Conservation (phyloP, 108 stramenopile species). For the Fistulifera solaris region DNA sequence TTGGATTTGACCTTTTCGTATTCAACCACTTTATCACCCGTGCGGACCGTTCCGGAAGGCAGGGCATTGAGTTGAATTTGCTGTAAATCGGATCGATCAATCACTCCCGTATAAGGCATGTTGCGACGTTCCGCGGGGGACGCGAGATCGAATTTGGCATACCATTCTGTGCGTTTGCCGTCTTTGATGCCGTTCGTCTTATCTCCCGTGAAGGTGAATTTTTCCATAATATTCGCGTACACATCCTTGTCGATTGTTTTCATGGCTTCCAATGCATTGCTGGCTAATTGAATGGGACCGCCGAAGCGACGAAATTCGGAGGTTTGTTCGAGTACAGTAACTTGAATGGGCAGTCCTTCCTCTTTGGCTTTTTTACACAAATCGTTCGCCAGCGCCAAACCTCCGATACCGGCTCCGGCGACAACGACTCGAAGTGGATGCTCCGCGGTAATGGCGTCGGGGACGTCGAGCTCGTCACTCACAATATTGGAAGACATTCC, state of each 20-base stretch:
- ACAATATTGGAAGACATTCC: too few relatives aligned
- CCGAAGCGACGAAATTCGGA: constrained; percentile 61
- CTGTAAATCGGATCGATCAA: constrained; percentile 70
- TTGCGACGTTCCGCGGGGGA: constrained; percentile 37
- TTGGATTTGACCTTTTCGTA: constrained; percentile 19
- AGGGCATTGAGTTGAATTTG: constrained; percentile 48
- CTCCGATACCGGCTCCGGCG: constrained; percentile 65
- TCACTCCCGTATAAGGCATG: constrained; percentile 72
- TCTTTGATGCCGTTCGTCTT: constrained; percentile 57
- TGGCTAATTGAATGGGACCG: constrained; percentile 70
- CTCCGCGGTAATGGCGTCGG: constrained; percentile 21
- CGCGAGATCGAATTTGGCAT: constrained; percentile 63
- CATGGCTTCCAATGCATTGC: constrained; percentile 55
- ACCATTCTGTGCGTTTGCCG: constrained; percentile 70
- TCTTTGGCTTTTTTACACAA: constrained; percentile 33
- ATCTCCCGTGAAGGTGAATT: constrained; percentile 63
- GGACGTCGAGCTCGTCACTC: not conserved
- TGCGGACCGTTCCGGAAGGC: constrained; percentile 28
- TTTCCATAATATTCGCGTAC: constrained; percentile 38
- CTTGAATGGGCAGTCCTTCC: constrained; percentile 22
- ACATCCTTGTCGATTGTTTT: constrained; percentile 38
- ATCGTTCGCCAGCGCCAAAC: constrained; percentile 40
- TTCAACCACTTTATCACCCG: constrained; percentile 37
- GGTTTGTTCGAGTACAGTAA: constrained; percentile 53
- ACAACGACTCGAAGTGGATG: constrained; percentile 46